Evolutionary conservation across 371 early-diverging fungal genomes (phyloP).

Genomic region (Mortierella sp.): DNA sequence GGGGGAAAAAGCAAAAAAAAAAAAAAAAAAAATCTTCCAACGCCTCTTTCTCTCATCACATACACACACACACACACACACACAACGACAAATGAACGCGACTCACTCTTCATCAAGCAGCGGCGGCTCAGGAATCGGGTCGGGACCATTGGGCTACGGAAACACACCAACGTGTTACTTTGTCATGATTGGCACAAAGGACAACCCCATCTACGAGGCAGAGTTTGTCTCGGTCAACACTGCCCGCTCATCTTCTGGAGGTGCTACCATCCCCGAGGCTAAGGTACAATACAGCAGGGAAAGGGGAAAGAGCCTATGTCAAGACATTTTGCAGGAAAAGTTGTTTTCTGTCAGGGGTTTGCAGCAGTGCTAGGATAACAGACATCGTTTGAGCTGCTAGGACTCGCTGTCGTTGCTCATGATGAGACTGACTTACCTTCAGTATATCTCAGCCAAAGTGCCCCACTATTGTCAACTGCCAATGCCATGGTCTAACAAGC

Average conservation of each 20-base stretch:
- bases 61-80: no score
- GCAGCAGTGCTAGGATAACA: neutral
- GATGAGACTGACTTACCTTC: no score
- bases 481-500: neutral
- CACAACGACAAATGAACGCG: conserved; percentile 25
- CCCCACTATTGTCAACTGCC: neutral
- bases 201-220: conserved; percentile 94
- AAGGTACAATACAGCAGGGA: conserved; percentile 35
- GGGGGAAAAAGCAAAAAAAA: no score
- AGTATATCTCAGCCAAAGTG: no score
- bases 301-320: neutral
- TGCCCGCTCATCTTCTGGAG: conserved; percentile 44
- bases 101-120: conserved; percentile 56
- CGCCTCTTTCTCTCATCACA: neutral
- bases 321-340: no score
- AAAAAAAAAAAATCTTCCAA: no score
- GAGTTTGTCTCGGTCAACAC: conserved; percentile 79
- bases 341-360: neutral
- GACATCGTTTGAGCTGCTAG: no score
- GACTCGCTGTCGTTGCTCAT: no score
- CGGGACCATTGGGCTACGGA: conserved; percentile 30
- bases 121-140: conserved; percentile 54
- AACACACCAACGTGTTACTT: conserved; percentile 80
- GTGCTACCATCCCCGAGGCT: conserved; percentile 36
- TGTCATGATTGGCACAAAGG: conserved; percentile 93